Evolutionary conservation across 2,329 filamentous ascomycete genomes (phyloP), one percentile per base, ranked within the genome.

Genomic region (Phialemonium atrogriseum): DNA sequence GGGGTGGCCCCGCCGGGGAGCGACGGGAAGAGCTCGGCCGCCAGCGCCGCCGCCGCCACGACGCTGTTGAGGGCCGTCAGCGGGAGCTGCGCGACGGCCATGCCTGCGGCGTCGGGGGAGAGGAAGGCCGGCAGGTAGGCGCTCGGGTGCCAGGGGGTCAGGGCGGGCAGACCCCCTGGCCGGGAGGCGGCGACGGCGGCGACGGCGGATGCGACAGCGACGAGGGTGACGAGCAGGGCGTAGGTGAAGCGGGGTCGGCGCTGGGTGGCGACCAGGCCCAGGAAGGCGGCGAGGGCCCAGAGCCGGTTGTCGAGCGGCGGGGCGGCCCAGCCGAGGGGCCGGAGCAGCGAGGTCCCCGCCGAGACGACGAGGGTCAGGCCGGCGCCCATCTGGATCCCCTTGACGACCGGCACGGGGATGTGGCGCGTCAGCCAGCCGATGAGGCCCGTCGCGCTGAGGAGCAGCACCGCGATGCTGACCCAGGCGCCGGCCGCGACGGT

Each of bases 381-480:
- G 5, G 89, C 89, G 22, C 89, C 89, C 28, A 95, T 76, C 58
- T 96, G 91, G 43, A 96, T 95, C 18, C 89, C 89, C 52, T 94
- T 94, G 32, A 96, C 80, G 1, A 96, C 82, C 0, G 88, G 84
- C 10, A 88, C 74, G 1, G 89, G 89, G 7, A 93, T 81, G 10
- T 78, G 66, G n/a, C 66, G 60, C 7, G 83, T 79, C 31, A 85
- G 77, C 68, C 77, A 81, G 35, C 68, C 69, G 19, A 95, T 64
- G n/a, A 91, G 59, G 1, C 89, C 85, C 0, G 86, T 93, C 5
- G 78, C 51, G 48, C 82, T 88, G 52, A 95, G 77, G 1, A 93
- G 6, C 7, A 89, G 68, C 7, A 95, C 80, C 14, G 80, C 71
- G 6, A 62, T 62, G 2, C 79, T 78, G 20, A 94, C 87, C 36